Percentiles rank a stretch among this genome's conserved stretches.
Evolutionary conservation across 371 early-diverging fungal species (phyloP).

Genomic region (Ordospora colligata): DNA sequence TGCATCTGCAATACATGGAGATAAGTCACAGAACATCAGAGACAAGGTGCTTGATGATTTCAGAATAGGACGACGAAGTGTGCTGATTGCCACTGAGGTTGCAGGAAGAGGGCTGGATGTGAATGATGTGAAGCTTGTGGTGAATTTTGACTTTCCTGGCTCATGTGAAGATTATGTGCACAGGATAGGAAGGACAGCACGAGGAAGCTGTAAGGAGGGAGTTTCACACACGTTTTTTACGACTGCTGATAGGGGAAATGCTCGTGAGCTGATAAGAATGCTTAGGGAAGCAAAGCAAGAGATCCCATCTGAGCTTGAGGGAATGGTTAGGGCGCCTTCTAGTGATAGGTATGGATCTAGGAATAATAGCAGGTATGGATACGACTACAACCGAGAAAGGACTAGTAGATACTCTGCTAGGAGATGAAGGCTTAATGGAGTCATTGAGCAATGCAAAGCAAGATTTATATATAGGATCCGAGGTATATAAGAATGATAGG

Average conservation of each 20-base stretch:
- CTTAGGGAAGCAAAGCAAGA: constrained; percentile 83
- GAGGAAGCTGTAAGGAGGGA: constrained; percentile 86
- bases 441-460: constrained; percentile 13
- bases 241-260: constrained; percentile 73
- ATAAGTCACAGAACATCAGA: constrained; percentile 91
- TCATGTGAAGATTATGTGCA: constrained; percentile 89
- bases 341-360: constrained; percentile 3
- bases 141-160: constrained; percentile 94
- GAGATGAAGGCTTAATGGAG: not conserved
- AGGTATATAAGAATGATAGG: not conserved
- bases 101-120: constrained; percentile 98
- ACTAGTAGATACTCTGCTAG: not conserved
- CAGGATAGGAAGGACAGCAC: constrained; percentile 90
- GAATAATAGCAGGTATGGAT: constrained; percentile 25
- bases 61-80: constrained; percentile 73
- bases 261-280: constrained; percentile 76
- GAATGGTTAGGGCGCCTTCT: constrained; percentile 63
- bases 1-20: constrained; percentile 94
- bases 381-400: constrained; percentile 32
- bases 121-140: constrained; percentile 87
- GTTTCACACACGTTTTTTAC: constrained; percentile 89
- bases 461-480: not conserved
- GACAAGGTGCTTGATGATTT: constrained; percentile 90
- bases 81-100: constrained; percentile 98
- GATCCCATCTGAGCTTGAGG: constrained; percentile 71